Conservation (phyloP, 2,329 filamentous ascomycete species). For the Penicillium brevicompactum region DNA sequence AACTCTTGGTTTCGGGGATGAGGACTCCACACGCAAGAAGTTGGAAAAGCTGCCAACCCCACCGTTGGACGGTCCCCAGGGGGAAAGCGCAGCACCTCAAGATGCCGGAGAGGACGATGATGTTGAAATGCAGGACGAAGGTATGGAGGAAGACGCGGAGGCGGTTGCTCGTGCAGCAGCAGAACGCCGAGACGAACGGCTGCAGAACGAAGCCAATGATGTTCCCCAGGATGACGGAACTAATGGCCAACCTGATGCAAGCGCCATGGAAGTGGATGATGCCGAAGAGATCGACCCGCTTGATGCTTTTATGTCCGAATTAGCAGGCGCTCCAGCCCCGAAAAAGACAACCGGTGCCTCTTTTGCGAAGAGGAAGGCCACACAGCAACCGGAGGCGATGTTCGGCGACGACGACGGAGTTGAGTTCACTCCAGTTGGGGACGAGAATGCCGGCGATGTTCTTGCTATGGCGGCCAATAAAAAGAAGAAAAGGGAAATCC, state of each 20-base stretch:
- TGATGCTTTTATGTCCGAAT: slow-evolving; percentile 92
- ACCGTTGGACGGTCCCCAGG: slow-evolving; percentile 64
- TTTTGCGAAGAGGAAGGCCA: slow-evolving; percentile 50
- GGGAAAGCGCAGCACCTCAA: slow-evolving; percentile 57
- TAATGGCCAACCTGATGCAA: slow-evolving; percentile 31
- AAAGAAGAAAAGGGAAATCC: slow-evolving; percentile 95
- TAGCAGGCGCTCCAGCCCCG: slow-evolving; percentile 54
- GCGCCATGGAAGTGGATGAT: slow-evolving; percentile 44
- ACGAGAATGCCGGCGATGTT: slow-evolving; percentile 65
- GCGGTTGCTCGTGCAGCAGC: slow-evolving; percentile 83
- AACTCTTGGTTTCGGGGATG: slow-evolving; percentile 83
- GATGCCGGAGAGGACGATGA: slow-evolving; percentile 73
- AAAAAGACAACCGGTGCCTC: slow-evolving; percentile 41
- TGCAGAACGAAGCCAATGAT: slow-evolving; percentile 55
- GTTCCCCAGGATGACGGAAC: slow-evolving; percentile 46
- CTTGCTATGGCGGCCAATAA: slow-evolving; percentile 60
- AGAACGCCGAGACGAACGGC: slow-evolving; percentile 75
- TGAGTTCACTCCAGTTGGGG: slow-evolving; percentile 61
- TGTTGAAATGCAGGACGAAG: slow-evolving; percentile 73
- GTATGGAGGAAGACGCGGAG: slow-evolving; percentile 83
- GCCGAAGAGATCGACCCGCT: slow-evolving; percentile 78
- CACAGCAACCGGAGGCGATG: slow-evolving; percentile 75
- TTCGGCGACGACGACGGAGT: slow-evolving; percentile 83
- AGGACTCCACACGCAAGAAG: slow-evolving; percentile 83
- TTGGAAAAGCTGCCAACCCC: slow-evolving; percentile 85